Evolutionary conservation across 2,329 filamentous ascomycete genomes (phyloP), one percentile per base, ranked within the genome.

Genomic region (Fusarium longipes): DNA sequence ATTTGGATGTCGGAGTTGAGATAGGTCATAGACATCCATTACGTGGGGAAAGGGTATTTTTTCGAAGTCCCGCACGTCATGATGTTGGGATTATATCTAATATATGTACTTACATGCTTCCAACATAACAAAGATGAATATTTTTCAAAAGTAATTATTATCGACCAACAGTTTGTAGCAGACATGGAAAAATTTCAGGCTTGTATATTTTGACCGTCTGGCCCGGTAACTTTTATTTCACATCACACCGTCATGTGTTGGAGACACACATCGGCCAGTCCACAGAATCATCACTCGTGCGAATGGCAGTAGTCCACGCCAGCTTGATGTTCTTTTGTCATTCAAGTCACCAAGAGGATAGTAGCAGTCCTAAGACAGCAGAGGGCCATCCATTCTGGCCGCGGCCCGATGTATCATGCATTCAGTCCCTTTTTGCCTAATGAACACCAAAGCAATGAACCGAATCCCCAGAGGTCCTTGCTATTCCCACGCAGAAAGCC

Each of bases 401-500:
- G 65, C 70, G 54, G 68, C 67, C 73, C 68, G 71, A 76, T 80
- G 77, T 80, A 81, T 82, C 82, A 82, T 83, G 80, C 79, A 81
- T 78, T 80, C 76, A 81, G 78, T 80, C 76, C 81, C 80, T 80
- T 80, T 80, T 80, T 78, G 78, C 82, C 80, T 80, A 79, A 79
- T 81, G 77, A 84, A 84, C 82, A 84, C 82, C 82, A 78, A 81
- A 83, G 81, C 81, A 83, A 82, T 83, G 81, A 82, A 81, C 79
- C 79, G 78, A 72, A 71, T 71, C 70, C 66, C 70, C 70, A 74
- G 72, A 74, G 73, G 75, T 75, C 75, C 74, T 76, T 76, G 75
- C 74, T 70, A 65, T 64, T 75, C 72, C 70, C 73, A 72, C 76
- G 74, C 71, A 77, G 45, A 49, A 75, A 77, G 72, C 70, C 73